Evolutionary conservation across 495 filamentous ascomycete species (phyloP).

Genomic region (Bathelium albidoporum): DNA sequence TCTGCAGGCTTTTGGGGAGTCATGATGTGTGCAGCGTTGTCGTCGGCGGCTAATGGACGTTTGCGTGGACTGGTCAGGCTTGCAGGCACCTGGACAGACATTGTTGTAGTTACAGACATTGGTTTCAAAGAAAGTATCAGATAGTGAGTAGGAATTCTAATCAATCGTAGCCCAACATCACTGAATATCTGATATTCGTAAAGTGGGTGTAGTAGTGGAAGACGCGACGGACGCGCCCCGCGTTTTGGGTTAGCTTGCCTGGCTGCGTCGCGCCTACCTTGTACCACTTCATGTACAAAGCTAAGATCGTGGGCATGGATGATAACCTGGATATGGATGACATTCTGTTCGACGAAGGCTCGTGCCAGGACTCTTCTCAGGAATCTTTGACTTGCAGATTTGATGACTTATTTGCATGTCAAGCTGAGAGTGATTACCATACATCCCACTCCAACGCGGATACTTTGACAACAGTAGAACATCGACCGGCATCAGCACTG

Average conservation of each 20-base stretch:
- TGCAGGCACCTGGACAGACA: background rate
- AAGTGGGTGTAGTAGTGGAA: background rate
- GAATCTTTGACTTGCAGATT: conserved; percentile 16
- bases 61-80: background rate
- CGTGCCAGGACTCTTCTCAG: conserved; percentile 17
- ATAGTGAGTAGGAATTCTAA: background rate
- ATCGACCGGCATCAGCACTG: background rate
- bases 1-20: background rate
- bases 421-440: background rate
- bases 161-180: background rate
- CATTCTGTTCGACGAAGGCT: conserved; percentile 18
- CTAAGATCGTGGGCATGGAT: background rate
- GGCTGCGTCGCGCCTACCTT: background rate
- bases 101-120: conserved; percentile 1
- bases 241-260: background rate
- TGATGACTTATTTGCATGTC: conserved; percentile 3
- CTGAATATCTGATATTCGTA: background rate
- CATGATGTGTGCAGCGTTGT: background rate
- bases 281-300: background rate
- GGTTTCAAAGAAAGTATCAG: background rate
- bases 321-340: conserved; percentile 18
- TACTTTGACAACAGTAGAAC: background rate
- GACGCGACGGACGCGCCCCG: conserved; percentile 2
- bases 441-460: background rate
- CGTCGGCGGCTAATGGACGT: background rate